Conservation (phyloP, 1,284 basidiomycete genomes). For the Rhodotorula sp. region DNA sequence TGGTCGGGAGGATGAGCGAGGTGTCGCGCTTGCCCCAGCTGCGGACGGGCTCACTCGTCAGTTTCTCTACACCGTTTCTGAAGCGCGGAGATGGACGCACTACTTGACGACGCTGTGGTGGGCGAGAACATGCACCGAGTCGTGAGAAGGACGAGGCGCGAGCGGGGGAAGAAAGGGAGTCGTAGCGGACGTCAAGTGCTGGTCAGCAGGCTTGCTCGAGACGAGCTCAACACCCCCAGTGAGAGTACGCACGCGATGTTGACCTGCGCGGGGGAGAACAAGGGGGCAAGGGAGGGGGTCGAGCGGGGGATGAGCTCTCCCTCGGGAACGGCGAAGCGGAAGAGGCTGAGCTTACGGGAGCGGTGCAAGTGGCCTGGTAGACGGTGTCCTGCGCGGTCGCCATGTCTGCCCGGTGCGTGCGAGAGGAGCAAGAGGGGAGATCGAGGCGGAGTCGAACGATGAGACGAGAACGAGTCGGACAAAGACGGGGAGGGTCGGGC, state of each 20-base stretch:
- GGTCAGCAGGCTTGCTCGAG: background rate
- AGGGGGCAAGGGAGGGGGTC: background rate
- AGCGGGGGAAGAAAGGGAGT: background rate
- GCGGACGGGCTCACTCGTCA: background rate
- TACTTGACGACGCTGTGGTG: slow-evolving; percentile 4
- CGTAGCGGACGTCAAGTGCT: too few species aligned
- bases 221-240: too few species aligned
- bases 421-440: background rate
- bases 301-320: background rate
- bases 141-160: background rate
- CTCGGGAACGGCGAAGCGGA: background rate
- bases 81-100: background rate
- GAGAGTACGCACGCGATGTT: slow-evolving; percentile 6
- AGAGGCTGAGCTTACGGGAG: slow-evolving; percentile 35
- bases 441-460: background rate
- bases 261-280: slow-evolving; percentile 1
- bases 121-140: background rate
- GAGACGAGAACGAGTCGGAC: background rate
- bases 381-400: background rate
- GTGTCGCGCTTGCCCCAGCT: slow-evolving; percentile 97
- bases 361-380: slow-evolving; percentile 43
- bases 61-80: background rate
- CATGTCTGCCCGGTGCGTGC: background rate
- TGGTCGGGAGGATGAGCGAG: slow-evolving; percentile 91
- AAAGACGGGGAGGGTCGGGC: background rate